These are phyloP conservation scores for Cladophialophora bantiana DNA, from an alignment of 2,329 filamentous ascomycete species.

Conservation along the genomic window DNA sequence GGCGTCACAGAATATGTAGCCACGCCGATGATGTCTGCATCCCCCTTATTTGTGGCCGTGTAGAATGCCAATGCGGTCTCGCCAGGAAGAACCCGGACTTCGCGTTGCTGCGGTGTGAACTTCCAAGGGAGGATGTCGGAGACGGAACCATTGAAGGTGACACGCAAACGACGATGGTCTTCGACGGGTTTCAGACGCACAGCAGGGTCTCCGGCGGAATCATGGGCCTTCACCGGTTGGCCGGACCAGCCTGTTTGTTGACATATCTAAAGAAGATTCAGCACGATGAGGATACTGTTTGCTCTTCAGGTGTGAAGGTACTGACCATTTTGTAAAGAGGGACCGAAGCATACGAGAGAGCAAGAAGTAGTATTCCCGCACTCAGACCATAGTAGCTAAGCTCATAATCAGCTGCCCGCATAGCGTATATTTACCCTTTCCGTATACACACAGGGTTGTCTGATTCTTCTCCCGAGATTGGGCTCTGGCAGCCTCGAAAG, in stretches of 20 bases:
- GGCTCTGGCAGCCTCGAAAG: constrained; percentile 35
- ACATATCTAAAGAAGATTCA: constrained; percentile 51
- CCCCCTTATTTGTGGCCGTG: constrained; percentile 89
- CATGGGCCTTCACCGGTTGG: constrained; percentile 83
- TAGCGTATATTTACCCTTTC: background rate
- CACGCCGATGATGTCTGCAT: constrained; percentile 94
- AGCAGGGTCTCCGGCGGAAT: constrained; percentile 70
- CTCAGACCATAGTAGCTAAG: constrained; percentile 68
- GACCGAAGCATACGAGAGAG: constrained; percentile 70
- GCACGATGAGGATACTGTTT: background rate
- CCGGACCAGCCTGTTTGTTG: constrained; percentile 78
- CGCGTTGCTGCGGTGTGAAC: constrained; percentile 93
- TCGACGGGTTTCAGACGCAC: constrained; percentile 81
- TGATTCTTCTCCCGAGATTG: constrained; percentile 37
- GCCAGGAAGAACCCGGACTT: constrained; percentile 92
- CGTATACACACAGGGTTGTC: constrained; percentile 36
- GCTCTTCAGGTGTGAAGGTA: background rate
- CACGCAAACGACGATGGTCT: constrained; percentile 81
- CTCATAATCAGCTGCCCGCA: background rate
- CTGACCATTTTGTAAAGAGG: constrained; percentile 71
- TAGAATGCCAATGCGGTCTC: constrained; percentile 98
- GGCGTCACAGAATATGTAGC: constrained; percentile 98
- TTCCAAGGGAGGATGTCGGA: constrained; percentile 98
- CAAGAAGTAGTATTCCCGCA: constrained; percentile 67
- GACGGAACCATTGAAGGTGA: constrained; percentile 95